Percentiles rank a stretch among this genome's conserved stretches.
phyloP scores from a whole-genome alignment of 768 basidiomycete genomes.

The Pleurotus platypus region DNA sequence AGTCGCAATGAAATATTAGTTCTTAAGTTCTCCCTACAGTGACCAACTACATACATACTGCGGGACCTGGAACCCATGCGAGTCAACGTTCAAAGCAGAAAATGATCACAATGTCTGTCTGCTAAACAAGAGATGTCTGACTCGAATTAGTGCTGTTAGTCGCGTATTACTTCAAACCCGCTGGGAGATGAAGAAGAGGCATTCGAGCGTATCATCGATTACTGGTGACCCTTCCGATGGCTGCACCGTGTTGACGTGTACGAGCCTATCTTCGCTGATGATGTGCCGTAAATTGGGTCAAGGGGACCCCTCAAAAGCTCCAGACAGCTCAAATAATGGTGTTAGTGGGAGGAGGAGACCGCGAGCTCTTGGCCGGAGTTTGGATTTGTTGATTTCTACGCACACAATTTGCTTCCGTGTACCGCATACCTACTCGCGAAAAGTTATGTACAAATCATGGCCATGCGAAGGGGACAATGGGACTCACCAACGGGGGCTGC shows the following conservation, averaged over 20 bases:
- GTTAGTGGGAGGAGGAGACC: neutral
- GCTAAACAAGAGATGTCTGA: no score
- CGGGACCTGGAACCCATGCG: no score
- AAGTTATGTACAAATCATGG: neutral
- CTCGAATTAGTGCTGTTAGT: no score
- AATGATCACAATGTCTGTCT: no score
- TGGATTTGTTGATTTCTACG: neutral
- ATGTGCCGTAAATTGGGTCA: constrained; percentile 7
- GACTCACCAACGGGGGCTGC: constrained; percentile 1
- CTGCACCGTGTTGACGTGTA: constrained; percentile 6
- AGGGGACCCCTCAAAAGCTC: neutral
- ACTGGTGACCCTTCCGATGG: neutral
- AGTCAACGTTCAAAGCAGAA: no score
- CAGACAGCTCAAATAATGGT: neutral
- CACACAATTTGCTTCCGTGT: constrained; percentile 4
- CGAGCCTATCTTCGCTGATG: neutral
- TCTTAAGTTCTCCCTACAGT: no score
- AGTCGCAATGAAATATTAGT: no score
- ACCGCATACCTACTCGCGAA: no score
- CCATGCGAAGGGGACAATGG: constrained; percentile 5
- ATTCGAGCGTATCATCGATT: neutral
- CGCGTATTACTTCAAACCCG: no score
- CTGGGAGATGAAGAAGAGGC: no score
- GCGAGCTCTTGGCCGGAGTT: neutral
- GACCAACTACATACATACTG: no score